These are phyloP conservation scores for Cercophora newfieldiana DNA, from an alignment of 495 filamentous ascomycete genomes.

Conservation along the genomic window DNA sequence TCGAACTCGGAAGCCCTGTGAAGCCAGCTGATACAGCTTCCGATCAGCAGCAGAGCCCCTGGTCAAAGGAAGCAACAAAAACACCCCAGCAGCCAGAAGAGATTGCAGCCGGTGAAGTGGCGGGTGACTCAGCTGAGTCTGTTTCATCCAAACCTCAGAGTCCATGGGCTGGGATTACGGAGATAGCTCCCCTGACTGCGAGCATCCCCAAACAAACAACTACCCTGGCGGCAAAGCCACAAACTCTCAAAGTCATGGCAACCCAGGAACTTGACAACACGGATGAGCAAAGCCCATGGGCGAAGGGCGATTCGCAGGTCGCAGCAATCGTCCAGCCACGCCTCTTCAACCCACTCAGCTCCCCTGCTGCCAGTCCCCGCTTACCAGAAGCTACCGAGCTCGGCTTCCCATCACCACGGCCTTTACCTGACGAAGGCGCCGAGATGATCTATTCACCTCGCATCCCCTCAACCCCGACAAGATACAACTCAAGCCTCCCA, in stretches of 20 bases:
- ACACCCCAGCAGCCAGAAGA: not conserved
- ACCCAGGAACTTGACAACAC: not conserved
- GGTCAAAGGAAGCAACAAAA: not conserved
- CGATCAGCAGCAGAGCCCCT: not conserved
- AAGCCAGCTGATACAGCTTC: not conserved
- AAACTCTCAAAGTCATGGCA: not conserved
- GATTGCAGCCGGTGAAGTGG: not conserved
- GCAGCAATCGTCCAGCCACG: conserved; percentile 7
- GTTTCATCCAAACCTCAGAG: conserved; percentile 10
- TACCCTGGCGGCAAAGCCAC: not conserved
- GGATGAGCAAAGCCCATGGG: conserved; percentile 18
- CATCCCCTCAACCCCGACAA: conserved; percentile 31
- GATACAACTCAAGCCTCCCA: conserved; percentile 27
- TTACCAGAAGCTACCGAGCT: conserved; percentile 3
- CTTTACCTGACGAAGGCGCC: not conserved
- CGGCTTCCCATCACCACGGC: not conserved
- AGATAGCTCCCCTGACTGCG: too few relatives aligned
- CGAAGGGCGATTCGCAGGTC: conserved; percentile 23
- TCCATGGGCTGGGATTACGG: conserved; percentile 8
- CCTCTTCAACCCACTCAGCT: conserved; percentile 18
- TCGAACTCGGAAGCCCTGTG: not conserved
- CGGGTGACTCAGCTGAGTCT: not conserved
- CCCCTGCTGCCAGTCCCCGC: conserved; percentile 20
- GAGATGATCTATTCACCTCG: conserved; percentile 10
- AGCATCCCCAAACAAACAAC: not conserved